These are phyloP conservation scores for Diospyros lotus DNA, from an alignment of 148 eudicot genomes.

Conservation along the genomic window DNA sequence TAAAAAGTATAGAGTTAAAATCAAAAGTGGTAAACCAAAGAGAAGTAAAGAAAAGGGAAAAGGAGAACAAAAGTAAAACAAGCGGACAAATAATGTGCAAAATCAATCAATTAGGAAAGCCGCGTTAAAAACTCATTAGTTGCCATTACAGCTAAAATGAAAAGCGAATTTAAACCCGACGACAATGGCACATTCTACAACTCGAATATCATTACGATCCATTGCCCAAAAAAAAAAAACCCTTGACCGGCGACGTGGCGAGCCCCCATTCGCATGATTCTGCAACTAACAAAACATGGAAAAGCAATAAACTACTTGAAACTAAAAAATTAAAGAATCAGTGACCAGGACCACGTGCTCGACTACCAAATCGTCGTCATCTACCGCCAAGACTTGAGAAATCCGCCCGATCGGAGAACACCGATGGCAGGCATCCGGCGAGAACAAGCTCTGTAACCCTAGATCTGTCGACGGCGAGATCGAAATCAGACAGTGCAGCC, in stretches of 20 bases:
- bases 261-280: not conserved
- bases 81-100: no score
- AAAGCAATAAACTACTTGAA: not conserved
- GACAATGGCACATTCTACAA: no score
- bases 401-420: not conserved
- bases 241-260: no score
- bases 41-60: no score
- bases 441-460: not conserved
- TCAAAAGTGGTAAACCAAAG: no score
- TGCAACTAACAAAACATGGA: not conserved
- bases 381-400: not conserved
- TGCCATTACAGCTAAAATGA: no score
- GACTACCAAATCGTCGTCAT: not conserved
- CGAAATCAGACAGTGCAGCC: conserved; percentile 32
- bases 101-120: not conserved
- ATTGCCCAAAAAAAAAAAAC: no score
- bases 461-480: not conserved
- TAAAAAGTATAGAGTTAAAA: no score
- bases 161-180: no score
- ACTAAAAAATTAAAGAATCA: no score
- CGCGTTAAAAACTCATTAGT: not conserved
- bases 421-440: not conserved
- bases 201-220: no score
- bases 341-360: not conserved
- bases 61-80: no score